Conservation (phyloP, 805 yeast genomes). For the Cephaloascus fragrans region DNA sequence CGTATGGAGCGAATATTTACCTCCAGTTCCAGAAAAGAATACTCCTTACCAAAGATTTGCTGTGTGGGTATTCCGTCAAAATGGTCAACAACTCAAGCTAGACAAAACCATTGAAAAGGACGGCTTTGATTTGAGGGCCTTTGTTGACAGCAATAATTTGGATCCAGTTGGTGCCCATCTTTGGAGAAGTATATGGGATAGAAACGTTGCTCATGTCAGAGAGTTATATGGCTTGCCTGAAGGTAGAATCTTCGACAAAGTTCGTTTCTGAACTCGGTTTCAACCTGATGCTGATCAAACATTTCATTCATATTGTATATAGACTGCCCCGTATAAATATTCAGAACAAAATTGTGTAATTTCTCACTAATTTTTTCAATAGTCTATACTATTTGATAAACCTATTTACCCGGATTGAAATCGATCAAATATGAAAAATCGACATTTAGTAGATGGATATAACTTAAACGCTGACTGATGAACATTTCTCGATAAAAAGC, state of each 20-base stretch:
- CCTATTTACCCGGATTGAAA: too few relatives aligned
- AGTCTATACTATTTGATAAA: too few relatives aligned
- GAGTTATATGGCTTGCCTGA: slow-evolving; percentile 59
- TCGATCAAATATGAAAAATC: too few relatives aligned
- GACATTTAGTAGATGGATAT: too few relatives aligned
- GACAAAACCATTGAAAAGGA: slow-evolving; percentile 23
- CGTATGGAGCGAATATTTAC: slow-evolving; percentile 49
- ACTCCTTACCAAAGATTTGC: slow-evolving; percentile 73
- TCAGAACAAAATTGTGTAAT: too few relatives aligned
- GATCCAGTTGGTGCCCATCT: slow-evolving; percentile 85
- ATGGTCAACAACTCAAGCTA: slow-evolving; percentile 11
- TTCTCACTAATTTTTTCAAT: too few relatives aligned
- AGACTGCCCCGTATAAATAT: too few relatives aligned
- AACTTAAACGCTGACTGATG: too few relatives aligned
- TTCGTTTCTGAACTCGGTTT: too few relatives aligned
- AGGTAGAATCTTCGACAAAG: slow-evolving; percentile 69
- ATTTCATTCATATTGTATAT: too few relatives aligned
- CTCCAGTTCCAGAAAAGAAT: slow-evolving; percentile 88
- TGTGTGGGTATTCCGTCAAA: slow-evolving; percentile 86
- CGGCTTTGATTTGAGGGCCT: slow-evolving; percentile 63
- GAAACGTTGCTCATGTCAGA: slow-evolving; percentile 60
- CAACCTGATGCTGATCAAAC: too few relatives aligned
- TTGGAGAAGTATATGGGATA: slow-evolving; percentile 82
- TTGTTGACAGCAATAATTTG: slow-evolving; percentile 45
- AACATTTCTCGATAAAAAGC: too few relatives aligned